These are phyloP conservation scores for Aspergillus homomorphus DNA, from an alignment of 495 filamentous ascomycete species.

Conservation along the genomic window DNA sequence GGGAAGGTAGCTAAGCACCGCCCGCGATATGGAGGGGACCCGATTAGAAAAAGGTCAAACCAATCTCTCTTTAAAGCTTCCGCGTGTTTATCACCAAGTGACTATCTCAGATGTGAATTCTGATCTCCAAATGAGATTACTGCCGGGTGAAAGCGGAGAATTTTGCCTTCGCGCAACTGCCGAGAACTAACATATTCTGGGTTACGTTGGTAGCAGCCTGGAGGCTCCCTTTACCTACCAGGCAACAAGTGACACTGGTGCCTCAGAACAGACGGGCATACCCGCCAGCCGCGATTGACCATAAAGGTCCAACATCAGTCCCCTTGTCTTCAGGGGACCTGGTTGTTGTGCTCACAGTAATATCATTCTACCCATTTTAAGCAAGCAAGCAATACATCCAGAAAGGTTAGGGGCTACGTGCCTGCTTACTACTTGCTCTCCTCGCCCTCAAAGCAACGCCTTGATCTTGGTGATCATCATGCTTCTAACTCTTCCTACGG, in stretches of 20 bases:
- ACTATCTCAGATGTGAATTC: background rate
- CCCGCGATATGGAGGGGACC: background rate
- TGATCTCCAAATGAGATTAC: background rate
- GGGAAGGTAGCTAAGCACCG: too few species aligned
- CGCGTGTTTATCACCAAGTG: background rate
- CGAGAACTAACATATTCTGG: too few species aligned
- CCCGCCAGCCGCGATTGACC: background rate
- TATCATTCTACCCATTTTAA: background rate
- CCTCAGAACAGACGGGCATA: background rate
- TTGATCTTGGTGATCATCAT: constrained; percentile 16
- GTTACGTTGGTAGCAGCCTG: background rate
- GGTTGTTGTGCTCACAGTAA: background rate
- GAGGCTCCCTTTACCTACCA: background rate
- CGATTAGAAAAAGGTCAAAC: background rate
- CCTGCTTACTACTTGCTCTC: background rate
- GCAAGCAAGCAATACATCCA: background rate
- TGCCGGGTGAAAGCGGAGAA: background rate
- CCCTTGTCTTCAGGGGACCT: background rate
- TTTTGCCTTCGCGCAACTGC: background rate
- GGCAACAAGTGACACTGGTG: background rate
- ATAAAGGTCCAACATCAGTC: background rate
- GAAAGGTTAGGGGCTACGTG: background rate
- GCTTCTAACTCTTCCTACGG: constrained; percentile 37
- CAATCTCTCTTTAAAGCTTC: background rate
- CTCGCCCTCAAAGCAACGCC: background rate